Conservation (phyloP, 2,329 filamentous ascomycete species). For the Beauveria pseudobassiana region DNA sequence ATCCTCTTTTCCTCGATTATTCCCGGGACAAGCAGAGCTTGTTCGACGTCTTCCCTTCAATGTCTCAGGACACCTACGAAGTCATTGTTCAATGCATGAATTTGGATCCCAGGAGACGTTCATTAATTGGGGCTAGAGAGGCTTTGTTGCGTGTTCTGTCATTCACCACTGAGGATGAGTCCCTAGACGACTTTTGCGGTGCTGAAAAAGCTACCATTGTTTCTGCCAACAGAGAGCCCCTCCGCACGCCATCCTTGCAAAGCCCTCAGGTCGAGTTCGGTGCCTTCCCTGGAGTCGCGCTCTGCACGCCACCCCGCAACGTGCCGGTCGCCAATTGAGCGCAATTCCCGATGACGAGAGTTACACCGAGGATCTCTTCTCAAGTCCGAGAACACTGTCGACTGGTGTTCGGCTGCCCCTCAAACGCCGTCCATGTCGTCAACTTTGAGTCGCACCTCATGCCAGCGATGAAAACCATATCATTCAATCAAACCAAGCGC, state of each 20-base stretch:
- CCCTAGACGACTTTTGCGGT: constrained; percentile 86
- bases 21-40: constrained; percentile 88
- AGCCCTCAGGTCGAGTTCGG: constrained; percentile 74
- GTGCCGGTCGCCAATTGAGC: constrained; percentile 73
- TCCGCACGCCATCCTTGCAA: constrained; percentile 91
- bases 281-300: constrained; percentile 92
- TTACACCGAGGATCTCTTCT: constrained; percentile 80
- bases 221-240: constrained; percentile 86
- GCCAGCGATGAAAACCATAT: constrained; percentile 69
- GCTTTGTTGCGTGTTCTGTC: constrained; percentile 73
- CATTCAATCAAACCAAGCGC: constrained; percentile 39
- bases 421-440: constrained; percentile 79
- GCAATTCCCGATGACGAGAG: constrained; percentile 74
- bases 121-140: constrained; percentile 67
- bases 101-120: constrained; percentile 83
- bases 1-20: constrained; percentile 89
- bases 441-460: constrained; percentile 73
- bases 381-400: constrained; percentile 61
- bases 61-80: constrained; percentile 97
- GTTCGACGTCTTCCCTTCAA: constrained; percentile 95
- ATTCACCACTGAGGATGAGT: constrained; percentile 91
- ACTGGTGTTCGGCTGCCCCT: constrained; percentile 71
- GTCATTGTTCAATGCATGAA: constrained; percentile 87
- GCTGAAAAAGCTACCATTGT: constrained; percentile 69
- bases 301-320: constrained; percentile 66